phyloP scores from a whole-genome alignment of 148 eudicot genomes.

The Vaccinium darrowii region DNA sequence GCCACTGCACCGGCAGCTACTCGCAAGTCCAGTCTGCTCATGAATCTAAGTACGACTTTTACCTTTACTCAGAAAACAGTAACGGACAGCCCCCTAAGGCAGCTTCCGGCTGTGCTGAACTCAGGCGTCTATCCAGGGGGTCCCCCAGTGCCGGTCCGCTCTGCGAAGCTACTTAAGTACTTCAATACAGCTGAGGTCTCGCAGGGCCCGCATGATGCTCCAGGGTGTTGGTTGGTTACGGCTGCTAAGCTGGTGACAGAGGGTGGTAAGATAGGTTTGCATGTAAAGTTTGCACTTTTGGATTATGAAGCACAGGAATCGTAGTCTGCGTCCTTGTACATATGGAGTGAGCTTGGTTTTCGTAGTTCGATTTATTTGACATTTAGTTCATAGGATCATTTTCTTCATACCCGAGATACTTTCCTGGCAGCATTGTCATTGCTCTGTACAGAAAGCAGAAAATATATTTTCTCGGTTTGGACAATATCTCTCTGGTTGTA shows the following conservation, averaged over 20 bases:
- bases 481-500: not conserved
- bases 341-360: conserved; percentile 10
- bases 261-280: conserved; percentile 77
- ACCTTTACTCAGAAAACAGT: conserved; percentile 58
- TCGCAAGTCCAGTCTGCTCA: conserved; percentile 67
- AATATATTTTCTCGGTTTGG: not conserved
- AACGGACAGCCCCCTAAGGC: conserved; percentile 50
- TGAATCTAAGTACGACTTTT: conserved; percentile 76
- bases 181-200: conserved; percentile 65
- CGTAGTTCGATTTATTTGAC: not conserved
- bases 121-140: conserved; percentile 92
- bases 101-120: conserved; percentile 65
- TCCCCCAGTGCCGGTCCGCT: conserved; percentile 71
- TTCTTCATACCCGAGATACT: not conserved
- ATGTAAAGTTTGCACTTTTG: conserved; percentile 78
- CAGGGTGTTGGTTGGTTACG: conserved; percentile 93
- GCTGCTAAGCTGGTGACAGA: conserved; percentile 80
- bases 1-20: conserved; percentile 64
- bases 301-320: conserved; percentile 51
- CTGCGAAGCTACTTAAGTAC: conserved; percentile 62
- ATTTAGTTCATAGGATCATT: not conserved
- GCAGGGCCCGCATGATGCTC: conserved; percentile 81
- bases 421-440: not conserved
- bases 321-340: conserved; percentile 27
- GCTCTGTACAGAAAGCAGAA: not conserved